Conservation (phyloP, 2,329 filamentous ascomycete species). For the Colletotrichum sp. region DNA sequence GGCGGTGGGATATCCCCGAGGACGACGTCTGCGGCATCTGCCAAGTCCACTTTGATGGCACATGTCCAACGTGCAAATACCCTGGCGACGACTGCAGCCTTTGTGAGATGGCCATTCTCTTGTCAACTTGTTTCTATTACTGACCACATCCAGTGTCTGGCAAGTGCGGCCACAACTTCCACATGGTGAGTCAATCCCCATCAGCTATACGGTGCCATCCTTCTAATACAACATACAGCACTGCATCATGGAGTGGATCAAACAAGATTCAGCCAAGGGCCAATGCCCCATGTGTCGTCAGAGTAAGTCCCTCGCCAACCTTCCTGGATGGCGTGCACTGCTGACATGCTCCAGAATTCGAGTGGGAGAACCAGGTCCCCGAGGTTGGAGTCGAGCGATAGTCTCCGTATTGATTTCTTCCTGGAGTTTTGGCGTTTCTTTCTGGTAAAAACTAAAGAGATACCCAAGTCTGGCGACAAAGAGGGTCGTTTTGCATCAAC, state of each 20-base stretch:
- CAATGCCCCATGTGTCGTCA: constrained; percentile 98
- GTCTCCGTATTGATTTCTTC: constrained; percentile 4
- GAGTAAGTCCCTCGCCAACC: constrained; percentile 58
- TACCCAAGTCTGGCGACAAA: not conserved
- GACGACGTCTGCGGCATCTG: constrained; percentile 99
- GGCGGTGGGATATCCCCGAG: constrained; percentile 97
- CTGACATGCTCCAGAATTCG: constrained; percentile 36
- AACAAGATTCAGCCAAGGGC: constrained; percentile 90
- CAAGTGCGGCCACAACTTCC: constrained; percentile 96
- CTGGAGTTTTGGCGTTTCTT: constrained; percentile 14
- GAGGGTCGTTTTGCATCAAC: not conserved
- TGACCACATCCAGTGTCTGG: constrained; percentile 74
- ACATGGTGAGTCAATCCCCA: constrained; percentile 75
- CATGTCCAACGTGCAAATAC: constrained; percentile 97
- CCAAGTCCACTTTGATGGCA: constrained; percentile 96
- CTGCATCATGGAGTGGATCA: constrained; percentile 95
- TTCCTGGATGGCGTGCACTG: not conserved
- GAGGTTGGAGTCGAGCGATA: constrained; percentile 28
- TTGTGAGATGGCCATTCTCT: constrained; percentile 59
- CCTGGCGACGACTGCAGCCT: constrained; percentile 95
- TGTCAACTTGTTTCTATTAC: not conserved
- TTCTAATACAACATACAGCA: constrained; percentile 62
- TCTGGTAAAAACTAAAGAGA: too few species aligned
- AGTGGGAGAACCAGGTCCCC: constrained; percentile 43
- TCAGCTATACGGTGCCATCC: not conserved